Conservation (phyloP, 2,329 filamentous ascomycete species). For the Cladosporium oxysporum region DNA sequence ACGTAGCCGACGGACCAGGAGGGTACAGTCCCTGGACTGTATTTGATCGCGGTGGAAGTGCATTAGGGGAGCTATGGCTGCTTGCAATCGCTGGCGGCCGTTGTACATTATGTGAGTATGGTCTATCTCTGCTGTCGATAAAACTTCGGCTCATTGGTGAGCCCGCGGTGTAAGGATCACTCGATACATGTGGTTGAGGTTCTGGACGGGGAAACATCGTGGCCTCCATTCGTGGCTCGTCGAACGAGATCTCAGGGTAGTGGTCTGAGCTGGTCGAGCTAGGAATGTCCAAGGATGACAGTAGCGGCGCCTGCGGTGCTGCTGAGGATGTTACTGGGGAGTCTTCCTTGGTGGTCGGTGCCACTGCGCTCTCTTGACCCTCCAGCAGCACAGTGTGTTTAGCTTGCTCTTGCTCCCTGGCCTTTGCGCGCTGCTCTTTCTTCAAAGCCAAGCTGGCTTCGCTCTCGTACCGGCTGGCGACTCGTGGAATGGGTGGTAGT, state of each 20-base stretch:
- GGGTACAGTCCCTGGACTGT: slow-evolving; percentile 4
- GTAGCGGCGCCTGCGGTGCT: neutral
- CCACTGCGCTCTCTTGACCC: neutral
- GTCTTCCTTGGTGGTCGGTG: neutral
- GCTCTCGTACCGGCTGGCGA: slow-evolving; percentile 31
- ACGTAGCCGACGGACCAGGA: neutral
- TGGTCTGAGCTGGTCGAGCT: neutral
- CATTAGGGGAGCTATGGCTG: slow-evolving; percentile 30
- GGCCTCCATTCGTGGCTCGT: slow-evolving; percentile 20
- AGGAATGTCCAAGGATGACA: neutral
- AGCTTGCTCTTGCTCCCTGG: slow-evolving; percentile 1
- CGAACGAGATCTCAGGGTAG: slow-evolving; percentile 17
- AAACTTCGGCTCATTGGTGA: slow-evolving; percentile 34
- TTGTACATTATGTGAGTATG: slow-evolving; percentile 27
- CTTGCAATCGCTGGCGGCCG: slow-evolving; percentile 20
- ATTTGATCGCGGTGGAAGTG: slow-evolving; percentile 16
- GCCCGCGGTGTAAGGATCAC: slow-evolving; percentile 19
- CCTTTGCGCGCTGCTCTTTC: slow-evolving; percentile 11
- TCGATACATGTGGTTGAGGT: neutral
- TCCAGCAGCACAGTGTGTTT: neutral
- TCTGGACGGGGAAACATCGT: slow-evolving; percentile 17
- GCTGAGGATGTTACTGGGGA: neutral
- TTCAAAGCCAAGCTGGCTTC: neutral
- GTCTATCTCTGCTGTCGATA: slow-evolving; percentile 37
- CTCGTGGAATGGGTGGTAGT: slow-evolving; percentile 44